Evolutionary conservation across 768 basidiomycete species (phyloP), one percentile per base, ranked within the genome.

Genomic region (Mycena belliarum): DNA sequence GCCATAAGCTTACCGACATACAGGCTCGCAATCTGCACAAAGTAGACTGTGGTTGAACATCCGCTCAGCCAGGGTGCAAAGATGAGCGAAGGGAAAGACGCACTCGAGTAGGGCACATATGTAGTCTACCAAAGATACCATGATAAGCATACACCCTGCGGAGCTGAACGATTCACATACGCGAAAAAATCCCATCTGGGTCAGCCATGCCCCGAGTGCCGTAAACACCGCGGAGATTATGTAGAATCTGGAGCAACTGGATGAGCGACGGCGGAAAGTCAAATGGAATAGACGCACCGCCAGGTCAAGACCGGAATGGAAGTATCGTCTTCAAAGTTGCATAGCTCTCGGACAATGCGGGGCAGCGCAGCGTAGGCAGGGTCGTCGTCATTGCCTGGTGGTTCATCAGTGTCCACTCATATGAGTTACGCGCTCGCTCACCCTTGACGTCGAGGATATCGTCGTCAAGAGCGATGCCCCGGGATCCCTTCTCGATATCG

Each of bases 161-260:
- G n/a, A n/a, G n/a, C n/a, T n/a, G 37, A 44, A 28, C 14, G 23
- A 35, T 23, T 6, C 14, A 46, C 58, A 10, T 47, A 66, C 65
- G 7, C 64, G 57, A 52, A 68, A 66, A 51, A 64, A 65, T 8
- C 67, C 67, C 67, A 68, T 68, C 48, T 68, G 67, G 16, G 57
- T 63, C 29, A 68, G 52, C 67, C 67, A 68, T 15, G 67, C 67
- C 11, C 67, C 67, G n/a, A 68, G 64, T 8, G 67, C 67, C 14
- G 66, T 66, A 53, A 68, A 64, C 6, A 38, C 53, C 11, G 42
- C 64, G 23, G 65, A 66, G 14, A 68, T 43, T 4, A 68, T 42
- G 41, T 51, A 68, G 51, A 68, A 68, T 12, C 66, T 67, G 35
- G 6, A n/a, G n/a, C 0, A 16, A 25, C 41, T 55, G 32, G 12